A percentile compares a stretch with the other conserved stretches of the same genome.
Evolutionary conservation across 805 yeast genomes (phyloP).

Genomic region (Starmerella stigmatis): DNA sequence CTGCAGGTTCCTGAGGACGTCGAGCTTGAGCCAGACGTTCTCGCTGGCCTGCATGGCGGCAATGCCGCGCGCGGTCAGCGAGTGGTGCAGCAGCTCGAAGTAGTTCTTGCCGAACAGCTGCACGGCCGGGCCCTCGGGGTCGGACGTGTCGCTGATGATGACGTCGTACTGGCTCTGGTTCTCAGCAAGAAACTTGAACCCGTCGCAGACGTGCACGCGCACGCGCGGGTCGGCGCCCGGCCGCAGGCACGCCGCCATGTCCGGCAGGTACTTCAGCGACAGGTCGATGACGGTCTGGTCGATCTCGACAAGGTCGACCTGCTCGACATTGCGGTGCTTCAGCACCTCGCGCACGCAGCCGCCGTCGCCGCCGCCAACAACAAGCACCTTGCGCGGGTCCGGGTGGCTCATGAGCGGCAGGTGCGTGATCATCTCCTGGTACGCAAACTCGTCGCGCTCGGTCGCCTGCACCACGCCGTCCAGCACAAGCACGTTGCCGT

Average conservation of each 20-base stretch:
- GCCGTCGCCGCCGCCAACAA: constrained; percentile 95
- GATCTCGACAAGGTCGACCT: constrained; percentile 74
- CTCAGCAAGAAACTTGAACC: constrained; percentile 59
- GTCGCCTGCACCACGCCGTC: constrained; percentile 89
- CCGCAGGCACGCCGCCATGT: constrained; percentile 45
- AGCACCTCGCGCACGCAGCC: constrained; percentile 84
- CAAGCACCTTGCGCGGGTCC: constrained; percentile 63
- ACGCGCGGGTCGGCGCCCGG: constrained; percentile 56
- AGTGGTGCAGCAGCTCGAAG: constrained; percentile 54
- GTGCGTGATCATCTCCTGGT: constrained; percentile 86
- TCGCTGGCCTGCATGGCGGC: constrained; percentile 77
- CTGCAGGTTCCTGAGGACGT: constrained; percentile 71
- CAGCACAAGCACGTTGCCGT: constrained; percentile 79
- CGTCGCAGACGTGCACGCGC: constrained; percentile 62
- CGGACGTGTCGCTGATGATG: constrained; percentile 84
- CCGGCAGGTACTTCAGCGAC: constrained; percentile 60
- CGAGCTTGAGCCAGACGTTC: constrained; percentile 84
- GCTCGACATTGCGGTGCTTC: constrained; percentile 53
- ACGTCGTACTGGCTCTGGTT: constrained; percentile 55
- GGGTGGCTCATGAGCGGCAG: constrained; percentile 70
- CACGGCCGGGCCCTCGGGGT: constrained; percentile 94
- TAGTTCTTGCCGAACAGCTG: constrained; percentile 71
- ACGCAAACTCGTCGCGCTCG: constrained; percentile 86
- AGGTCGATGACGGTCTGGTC: constrained; percentile 72
- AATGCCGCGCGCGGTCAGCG: constrained; percentile 53